Base-by-base conservation (phyloP, 179 eudicot genomes). In the Amaranthus tricolor region DNA sequence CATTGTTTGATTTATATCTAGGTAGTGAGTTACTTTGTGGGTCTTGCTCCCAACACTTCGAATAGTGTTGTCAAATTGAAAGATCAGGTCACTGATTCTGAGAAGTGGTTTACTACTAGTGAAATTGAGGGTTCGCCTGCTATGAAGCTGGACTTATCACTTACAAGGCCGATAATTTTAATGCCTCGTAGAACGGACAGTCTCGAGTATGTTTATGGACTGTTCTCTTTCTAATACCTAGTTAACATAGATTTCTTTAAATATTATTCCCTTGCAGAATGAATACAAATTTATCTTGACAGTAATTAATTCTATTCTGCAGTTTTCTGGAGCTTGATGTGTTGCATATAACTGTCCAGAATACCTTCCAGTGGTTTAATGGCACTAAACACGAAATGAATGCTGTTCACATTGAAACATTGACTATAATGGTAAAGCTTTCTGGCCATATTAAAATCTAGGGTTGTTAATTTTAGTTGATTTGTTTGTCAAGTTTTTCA, bases 51-150 rank as follows among this genome's bases (percentile, higher is more conserved):
- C 50, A 83, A 45, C 75, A 82, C 84, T 73, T 77, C 96, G 69
- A 84, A 71, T 75, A 87, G 84, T 76, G 85, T 89, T 75, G 90
- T 94, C 61, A 87, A 85, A 76, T 79, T 92, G 74, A 86, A 74
- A 60, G 96, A 94, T 82, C 97, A 94, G 78, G 89, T 80, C 74
- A 90, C 97, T 74, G 81, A 94, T 82, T 83, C 96, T 56, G 97
- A 94, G 78, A 90, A 90, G 86, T 89, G 91, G 93, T 89, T 90
- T 70, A 87, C 92, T 68, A 82, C 82, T 56, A 92, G 94, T 81
- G 96, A 94, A 83, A 76, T 94, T 80, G 98, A 94, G 83, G 98
- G 98, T 79, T 90, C 94, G 45, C 97, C 97, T 68, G 98, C 98
- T 74, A 77, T 94, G 62, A 94, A 89, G 86, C 77, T 94, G 78